Evolutionary conservation across 768 basidiomycete genomes (phyloP).

Genomic region (Rhizopogon vulgaris): DNA sequence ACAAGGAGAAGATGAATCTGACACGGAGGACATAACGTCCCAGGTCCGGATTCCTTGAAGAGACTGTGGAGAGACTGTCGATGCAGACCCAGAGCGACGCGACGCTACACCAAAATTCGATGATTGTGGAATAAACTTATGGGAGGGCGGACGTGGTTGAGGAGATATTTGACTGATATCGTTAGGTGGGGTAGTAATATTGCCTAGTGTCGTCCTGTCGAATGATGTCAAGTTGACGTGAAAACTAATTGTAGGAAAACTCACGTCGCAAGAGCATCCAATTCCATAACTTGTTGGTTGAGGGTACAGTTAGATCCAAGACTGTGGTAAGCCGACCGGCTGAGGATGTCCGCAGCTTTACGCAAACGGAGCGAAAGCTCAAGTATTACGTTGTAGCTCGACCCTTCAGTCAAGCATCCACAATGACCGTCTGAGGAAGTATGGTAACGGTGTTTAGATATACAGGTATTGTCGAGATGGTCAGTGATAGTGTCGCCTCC

Average conservation of each 20-base stretch:
- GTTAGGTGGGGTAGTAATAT: constrained; percentile 21
- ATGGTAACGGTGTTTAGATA: constrained; percentile 11
- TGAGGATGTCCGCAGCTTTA: constrained; percentile 51
- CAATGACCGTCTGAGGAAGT: constrained; percentile 36
- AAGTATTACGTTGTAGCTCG: constrained; percentile 51
- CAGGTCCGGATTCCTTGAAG: constrained; percentile 14
- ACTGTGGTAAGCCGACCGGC: constrained; percentile 37
- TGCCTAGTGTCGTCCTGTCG: constrained; percentile 37
- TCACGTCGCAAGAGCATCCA: constrained; percentile 51
- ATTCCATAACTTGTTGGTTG: constrained; percentile 40
- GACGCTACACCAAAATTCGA: not conserved
- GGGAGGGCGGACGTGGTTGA: constrained; percentile 9
- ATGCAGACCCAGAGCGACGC: constrained; percentile 11
- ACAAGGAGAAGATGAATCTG: constrained; percentile 30
- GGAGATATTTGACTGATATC: constrained; percentile 12
- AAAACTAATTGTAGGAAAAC: constrained; percentile 13
- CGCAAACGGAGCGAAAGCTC: constrained; percentile 62
- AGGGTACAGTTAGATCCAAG: constrained; percentile 28
- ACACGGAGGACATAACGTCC: constrained; percentile 11
- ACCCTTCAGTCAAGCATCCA: constrained; percentile 49
- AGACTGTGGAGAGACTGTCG: constrained; percentile 14
- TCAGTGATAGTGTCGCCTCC: not conserved
- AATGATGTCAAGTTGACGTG: constrained; percentile 7
- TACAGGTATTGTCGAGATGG: constrained; percentile 5
- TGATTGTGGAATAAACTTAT: not conserved